phyloP scores from a whole-genome alignment of 2,329 filamentous ascomycete species.

The Penicillium sp. region DNA sequence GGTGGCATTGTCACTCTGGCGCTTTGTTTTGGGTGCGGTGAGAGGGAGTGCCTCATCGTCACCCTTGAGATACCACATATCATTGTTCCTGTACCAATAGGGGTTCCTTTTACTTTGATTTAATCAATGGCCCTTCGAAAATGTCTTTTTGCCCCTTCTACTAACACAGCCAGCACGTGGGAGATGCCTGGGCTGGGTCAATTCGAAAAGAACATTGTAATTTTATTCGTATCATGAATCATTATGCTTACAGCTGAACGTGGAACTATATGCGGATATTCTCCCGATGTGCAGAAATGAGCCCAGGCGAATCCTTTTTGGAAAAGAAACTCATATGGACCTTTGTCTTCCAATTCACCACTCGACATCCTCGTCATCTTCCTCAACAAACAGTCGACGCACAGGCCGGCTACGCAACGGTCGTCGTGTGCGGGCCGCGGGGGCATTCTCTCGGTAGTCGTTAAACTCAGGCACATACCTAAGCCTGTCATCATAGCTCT shows the following conservation, averaged over 20 bases:
- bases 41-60: slow-evolving; percentile 15
- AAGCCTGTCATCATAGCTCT: slow-evolving; percentile 61
- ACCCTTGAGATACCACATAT: slow-evolving; percentile 27
- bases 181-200: background rate
- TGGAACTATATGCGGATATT: background rate
- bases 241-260: slow-evolving; percentile 1
- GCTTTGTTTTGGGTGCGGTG: slow-evolving; percentile 21
- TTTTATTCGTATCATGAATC: slow-evolving; percentile 9
- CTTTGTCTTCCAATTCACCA: slow-evolving; percentile 10
- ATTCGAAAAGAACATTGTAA: background rate
- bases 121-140: slow-evolving; percentile 18
- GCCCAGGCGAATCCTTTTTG: background rate
- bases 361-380: slow-evolving; percentile 10
- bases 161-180: background rate
- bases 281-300: background rate
- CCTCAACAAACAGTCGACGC: slow-evolving; percentile 10
- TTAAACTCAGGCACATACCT: slow-evolving; percentile 48
- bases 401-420: slow-evolving; percentile 25
- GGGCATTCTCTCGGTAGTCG: slow-evolving; percentile 24
- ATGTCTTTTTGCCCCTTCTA: background rate
- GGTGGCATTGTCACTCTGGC: slow-evolving; percentile 8
- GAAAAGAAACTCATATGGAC: background rate
- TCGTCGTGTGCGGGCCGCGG: slow-evolving; percentile 9
- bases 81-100: slow-evolving; percentile 24
- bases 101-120: slow-evolving; percentile 12